Evolutionary conservation across 371 early-diverging fungal species (phyloP).

Genomic region (Nematocida major): DNA sequence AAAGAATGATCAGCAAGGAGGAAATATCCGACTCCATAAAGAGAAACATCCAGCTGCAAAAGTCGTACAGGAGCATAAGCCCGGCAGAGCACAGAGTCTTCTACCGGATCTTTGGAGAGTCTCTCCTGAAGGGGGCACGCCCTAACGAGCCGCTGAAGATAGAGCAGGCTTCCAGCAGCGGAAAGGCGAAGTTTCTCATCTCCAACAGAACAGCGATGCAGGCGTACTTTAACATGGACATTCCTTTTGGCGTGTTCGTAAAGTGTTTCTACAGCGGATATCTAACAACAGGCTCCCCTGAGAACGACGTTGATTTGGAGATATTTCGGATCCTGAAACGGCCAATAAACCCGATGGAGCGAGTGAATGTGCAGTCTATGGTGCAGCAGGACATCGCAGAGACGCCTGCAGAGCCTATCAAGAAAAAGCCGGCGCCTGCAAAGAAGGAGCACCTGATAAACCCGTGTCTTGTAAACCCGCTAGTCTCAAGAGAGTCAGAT

Average conservation of each 20-base stretch:
- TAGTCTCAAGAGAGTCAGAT: neutral
- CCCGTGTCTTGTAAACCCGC: neutral
- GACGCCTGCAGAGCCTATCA: neutral
- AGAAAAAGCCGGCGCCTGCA: neutral
- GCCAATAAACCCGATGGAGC: neutral
- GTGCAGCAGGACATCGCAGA: neutral
- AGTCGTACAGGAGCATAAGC: conserved; percentile 16
- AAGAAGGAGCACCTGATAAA: neutral
- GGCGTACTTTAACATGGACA: conserved; percentile 23
- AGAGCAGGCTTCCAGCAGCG: conserved; percentile 21
- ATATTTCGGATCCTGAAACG: neutral
- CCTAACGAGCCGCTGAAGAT: neutral
- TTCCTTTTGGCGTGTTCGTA: conserved; percentile 25
- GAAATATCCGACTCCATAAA: conserved; percentile 23
- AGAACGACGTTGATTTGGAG: conserved; percentile 34
- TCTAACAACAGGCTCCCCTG: neutral
- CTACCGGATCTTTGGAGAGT: conserved; percentile 43
- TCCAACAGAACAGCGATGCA: conserved; percentile 8
- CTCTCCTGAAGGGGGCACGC: neutral
- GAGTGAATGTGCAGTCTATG: conserved; percentile 34
- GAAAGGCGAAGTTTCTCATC: conserved; percentile 31
- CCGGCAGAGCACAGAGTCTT: conserved; percentile 22
- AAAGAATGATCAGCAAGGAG: conserved; percentile 40
- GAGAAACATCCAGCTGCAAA: conserved; percentile 25
- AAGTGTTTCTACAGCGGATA: conserved; percentile 24